A percentile compares a stretch with the other conserved stretches of the same genome.
These are phyloP conservation scores for Rhazya stricta DNA, from an alignment of 257 asterid genomes.

Conservation along the genomic window DNA sequence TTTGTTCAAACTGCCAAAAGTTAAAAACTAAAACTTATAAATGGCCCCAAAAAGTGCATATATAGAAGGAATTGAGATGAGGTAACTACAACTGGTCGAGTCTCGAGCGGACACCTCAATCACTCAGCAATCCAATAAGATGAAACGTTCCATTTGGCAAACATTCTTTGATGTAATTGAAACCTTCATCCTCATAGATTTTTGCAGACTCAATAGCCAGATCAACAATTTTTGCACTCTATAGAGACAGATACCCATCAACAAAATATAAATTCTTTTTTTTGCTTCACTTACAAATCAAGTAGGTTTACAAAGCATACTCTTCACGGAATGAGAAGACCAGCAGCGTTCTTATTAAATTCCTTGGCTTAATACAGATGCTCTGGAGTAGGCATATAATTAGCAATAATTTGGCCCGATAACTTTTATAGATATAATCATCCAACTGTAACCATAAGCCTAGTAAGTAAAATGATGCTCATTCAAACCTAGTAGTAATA, in stretches of 20 bases:
- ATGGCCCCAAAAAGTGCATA: not conserved
- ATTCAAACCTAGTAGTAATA: not conserved
- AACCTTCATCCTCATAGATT: constrained; percentile 75
- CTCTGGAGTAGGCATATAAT: not conserved
- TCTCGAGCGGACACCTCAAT: constrained; percentile 96
- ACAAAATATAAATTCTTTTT: not conserved
- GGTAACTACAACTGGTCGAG: constrained; percentile 70
- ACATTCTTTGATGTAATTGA: constrained; percentile 59
- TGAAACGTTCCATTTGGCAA: constrained; percentile 76
- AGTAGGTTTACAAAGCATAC: not conserved
- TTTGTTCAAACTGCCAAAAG: too few species aligned
- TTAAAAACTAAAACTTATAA: not conserved
- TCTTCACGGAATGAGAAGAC: not conserved
- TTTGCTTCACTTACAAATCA: not conserved
- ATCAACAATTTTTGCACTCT: constrained; percentile 90
- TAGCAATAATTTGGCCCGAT: not conserved
- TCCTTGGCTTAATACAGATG: not conserved
- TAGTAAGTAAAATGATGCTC: not conserved
- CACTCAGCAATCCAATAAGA: constrained; percentile 81
- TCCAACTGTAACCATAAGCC: not conserved
- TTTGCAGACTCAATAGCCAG: constrained; percentile 83
- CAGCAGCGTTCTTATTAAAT: not conserved
- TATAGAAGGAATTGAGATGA: not conserved
- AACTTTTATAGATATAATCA: not conserved
- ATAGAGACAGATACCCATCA: not conserved